These are phyloP conservation scores for Suillus alpinus DNA, from an alignment of 768 basidiomycete species.

Conservation along the genomic window DNA sequence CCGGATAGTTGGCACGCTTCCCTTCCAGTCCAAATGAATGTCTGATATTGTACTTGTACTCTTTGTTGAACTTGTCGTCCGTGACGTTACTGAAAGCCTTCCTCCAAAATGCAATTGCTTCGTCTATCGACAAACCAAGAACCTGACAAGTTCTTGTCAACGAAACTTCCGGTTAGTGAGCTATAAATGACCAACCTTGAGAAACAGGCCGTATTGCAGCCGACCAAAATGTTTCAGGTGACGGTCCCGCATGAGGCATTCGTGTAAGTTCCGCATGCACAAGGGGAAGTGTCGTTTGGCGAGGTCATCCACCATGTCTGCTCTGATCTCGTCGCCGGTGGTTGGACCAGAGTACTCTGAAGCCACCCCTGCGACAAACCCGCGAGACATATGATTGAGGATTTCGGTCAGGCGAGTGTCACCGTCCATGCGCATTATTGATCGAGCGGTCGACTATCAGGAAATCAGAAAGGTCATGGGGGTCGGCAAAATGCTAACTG, in stretches of 20 bases:
- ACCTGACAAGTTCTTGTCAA: slow-evolving; percentile 49
- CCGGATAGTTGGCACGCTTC: slow-evolving; percentile 90
- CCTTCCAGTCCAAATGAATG: slow-evolving; percentile 95
- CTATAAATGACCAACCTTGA: slow-evolving; percentile 63
- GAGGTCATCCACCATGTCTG: slow-evolving; percentile 91
- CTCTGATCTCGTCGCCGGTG: slow-evolving; percentile 69
- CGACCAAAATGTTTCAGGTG: slow-evolving; percentile 94
- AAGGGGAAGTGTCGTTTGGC: slow-evolving; percentile 88
- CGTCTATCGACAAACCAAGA: slow-evolving; percentile 89
- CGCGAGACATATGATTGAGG: slow-evolving; percentile 87
- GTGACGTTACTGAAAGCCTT: slow-evolving; percentile 75
- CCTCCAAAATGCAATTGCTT: slow-evolving; percentile 91
- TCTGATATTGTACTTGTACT: slow-evolving; percentile 95
- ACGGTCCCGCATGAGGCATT: slow-evolving; percentile 67
- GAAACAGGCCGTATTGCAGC: slow-evolving; percentile 87
- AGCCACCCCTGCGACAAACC: slow-evolving; percentile 88
- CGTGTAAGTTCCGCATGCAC: slow-evolving; percentile 92
- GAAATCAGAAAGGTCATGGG: slow-evolving; percentile 9
- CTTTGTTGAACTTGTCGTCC: slow-evolving; percentile 97
- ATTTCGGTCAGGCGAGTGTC: slow-evolving; percentile 89
- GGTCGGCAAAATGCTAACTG: slow-evolving; percentile 2
- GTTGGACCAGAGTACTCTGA: slow-evolving; percentile 71
- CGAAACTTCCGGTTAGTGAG: neutral
- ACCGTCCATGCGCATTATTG: slow-evolving; percentile 89
- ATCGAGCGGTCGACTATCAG: slow-evolving; percentile 74